Conservation (phyloP, 352 stramenopile species). For the Globisporangium iwayamae region DNA sequence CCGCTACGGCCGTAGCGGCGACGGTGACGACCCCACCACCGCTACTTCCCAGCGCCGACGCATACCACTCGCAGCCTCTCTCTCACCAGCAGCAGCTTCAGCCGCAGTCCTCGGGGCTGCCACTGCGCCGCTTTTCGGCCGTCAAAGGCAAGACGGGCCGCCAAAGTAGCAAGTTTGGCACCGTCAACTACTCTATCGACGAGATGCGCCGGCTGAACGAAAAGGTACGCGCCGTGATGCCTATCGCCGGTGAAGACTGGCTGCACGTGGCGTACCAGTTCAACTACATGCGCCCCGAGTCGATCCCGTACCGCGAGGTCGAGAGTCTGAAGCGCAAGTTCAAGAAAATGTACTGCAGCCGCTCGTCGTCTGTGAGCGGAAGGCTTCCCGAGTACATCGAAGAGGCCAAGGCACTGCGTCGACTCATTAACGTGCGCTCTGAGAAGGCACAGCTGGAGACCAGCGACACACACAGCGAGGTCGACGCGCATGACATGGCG, state of each 20-base stretch:
- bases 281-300: conserved; percentile 60
- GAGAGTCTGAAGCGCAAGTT: conserved; percentile 70
- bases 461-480: conserved; percentile 36
- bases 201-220: conserved; percentile 66
- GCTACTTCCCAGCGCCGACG: not conserved
- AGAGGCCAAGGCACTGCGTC: conserved; percentile 50
- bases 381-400: conserved; percentile 42
- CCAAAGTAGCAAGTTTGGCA: conserved; percentile 58
- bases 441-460: conserved; percentile 32
- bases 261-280: conserved; percentile 64
- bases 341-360: conserved; percentile 68
- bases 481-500: conserved; percentile 16
- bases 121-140: conserved; percentile 6
- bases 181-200: conserved; percentile 64
- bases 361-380: conserved; percentile 13
- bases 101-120: not conserved
- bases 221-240: conserved; percentile 54
- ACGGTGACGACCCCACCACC: not conserved
- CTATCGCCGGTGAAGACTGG: conserved; percentile 48
- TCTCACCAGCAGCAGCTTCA: not conserved
- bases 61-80: not conserved
- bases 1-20: not conserved
- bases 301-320: conserved; percentile 57
- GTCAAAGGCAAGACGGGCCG: conserved; percentile 19
- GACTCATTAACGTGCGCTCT: conserved; percentile 41